phyloP scores from a whole-genome alignment of 2,329 filamentous ascomycete species.

The Microthyrium microscopicum region DNA sequence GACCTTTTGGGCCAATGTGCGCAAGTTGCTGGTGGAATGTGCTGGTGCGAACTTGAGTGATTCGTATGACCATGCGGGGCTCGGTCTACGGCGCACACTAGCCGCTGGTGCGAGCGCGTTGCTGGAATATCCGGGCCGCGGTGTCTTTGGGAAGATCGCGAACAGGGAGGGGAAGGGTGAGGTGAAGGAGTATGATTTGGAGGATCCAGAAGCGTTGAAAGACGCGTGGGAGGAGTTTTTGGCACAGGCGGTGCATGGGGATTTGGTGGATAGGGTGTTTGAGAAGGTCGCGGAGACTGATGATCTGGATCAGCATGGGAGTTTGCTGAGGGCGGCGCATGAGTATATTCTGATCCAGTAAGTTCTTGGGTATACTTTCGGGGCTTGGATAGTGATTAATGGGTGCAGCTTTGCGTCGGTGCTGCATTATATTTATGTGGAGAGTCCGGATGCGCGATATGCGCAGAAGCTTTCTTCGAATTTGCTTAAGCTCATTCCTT shows the following conservation, averaged over 20 bases:
- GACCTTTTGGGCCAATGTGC: conserved; percentile 50
- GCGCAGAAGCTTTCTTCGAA: conserved; percentile 54
- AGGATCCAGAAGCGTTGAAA: conserved; percentile 42
- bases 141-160: conserved; percentile 45
- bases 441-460: conserved; percentile 60
- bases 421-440: conserved; percentile 54
- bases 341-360: conserved; percentile 58
- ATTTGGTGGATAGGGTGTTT: conserved; percentile 49
- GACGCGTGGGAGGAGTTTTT: conserved; percentile 51
- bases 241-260: conserved; percentile 49
- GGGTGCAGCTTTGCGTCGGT: conserved; percentile 48
- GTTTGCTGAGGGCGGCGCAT: conserved; percentile 44
- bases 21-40: no score
- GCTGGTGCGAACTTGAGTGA: conserved; percentile 57
- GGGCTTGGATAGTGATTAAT: not conserved
- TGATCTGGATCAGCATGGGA: conserved; percentile 46
- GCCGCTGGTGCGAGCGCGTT: conserved; percentile 55
- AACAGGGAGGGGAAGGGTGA: conserved; percentile 10
- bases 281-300: conserved; percentile 41
- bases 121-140: conserved; percentile 52
- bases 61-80: conserved; percentile 62
- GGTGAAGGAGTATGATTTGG: conserved; percentile 35
- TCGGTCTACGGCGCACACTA: conserved; percentile 59
- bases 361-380: conserved; percentile 14
- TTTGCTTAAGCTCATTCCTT: conserved; percentile 54